These are phyloP conservation scores for Cylindrodendrum hubeiense DNA, from an alignment of 2,329 filamentous ascomycete species.

Conservation along the genomic window DNA sequence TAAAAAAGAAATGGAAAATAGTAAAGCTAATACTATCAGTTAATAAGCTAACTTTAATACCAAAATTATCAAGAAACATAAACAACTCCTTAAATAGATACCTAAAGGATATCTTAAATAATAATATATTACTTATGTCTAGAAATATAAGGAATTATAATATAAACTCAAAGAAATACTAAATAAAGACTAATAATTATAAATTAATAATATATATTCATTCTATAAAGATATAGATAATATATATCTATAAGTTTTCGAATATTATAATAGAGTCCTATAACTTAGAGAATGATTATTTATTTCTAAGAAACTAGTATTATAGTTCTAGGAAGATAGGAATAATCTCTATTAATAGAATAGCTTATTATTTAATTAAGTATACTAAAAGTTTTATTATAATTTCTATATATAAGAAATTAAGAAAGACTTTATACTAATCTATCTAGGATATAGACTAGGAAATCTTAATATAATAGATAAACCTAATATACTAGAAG, in stretches of 20 bases:
- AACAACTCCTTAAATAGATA: not conserved
- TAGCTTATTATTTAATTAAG: no score
- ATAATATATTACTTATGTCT: slow-evolving; percentile 7
- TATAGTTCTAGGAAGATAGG: no score
- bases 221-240: not conserved
- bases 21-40: slow-evolving; percentile 13
- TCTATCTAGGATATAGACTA: no score
- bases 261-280: not conserved
- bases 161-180: not conserved
- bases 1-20: slow-evolving; percentile 30
- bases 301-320: no score
- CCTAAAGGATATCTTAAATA: not conserved
- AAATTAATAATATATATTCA: no score
- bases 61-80: not conserved
- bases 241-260: not conserved
- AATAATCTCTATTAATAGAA: no score
- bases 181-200: not conserved
- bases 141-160: not conserved
- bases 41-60: slow-evolving; percentile 15
- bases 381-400: no score
- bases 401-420: no score
- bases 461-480: no score
- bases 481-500: no score
- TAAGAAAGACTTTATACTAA: no score
- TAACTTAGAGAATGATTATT: no score